These are phyloP conservation scores for thale cress (Arabidopsis thaliana) DNA, from an alignment of 345 rosid species.

Conservation along the genomic window DNA sequence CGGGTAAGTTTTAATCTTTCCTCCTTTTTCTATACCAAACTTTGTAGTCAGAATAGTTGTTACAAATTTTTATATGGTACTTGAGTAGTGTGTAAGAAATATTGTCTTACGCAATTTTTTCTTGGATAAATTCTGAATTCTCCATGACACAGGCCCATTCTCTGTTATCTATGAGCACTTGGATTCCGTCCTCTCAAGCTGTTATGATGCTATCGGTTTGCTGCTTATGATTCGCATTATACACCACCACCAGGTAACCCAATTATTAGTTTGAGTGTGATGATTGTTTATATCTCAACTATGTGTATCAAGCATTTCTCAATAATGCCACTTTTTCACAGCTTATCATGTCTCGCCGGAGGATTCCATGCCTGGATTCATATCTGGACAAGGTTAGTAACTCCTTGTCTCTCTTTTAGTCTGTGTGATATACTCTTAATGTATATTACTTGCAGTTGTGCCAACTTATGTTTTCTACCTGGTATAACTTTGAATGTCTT, in stretches of 20 bases:
- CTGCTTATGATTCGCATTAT: constrained; percentile 97
- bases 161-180: constrained; percentile 94
- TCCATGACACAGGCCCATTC: constrained; percentile 77
- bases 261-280: constrained; percentile 9
- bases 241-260: constrained; percentile 88
- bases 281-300: background rate
- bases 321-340: constrained; percentile 40
- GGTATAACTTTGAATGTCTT: background rate
- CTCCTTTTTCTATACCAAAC: constrained; percentile 14
- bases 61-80: constrained; percentile 11
- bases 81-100: background rate
- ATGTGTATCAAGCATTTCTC: constrained; percentile 30
- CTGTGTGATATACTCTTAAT: constrained; percentile 28
- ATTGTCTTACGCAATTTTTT: background rate
- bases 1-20: constrained; percentile 56
- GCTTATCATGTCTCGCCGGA: constrained; percentile 93
- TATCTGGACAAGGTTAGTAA: constrained; percentile 88
- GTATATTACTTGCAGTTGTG: background rate
- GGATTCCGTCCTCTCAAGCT: constrained; percentile 75
- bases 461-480: background rate
- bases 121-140: constrained; percentile 1
- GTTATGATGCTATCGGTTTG: constrained; percentile 94
- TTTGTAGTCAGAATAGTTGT: constrained; percentile 14
- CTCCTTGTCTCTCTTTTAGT: constrained; percentile 7
- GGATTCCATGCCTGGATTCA: constrained; percentile 97